Evolutionary conservation across 1,284 basidiomycete species (phyloP).

Genomic region (Sanghuangporus weigelae): DNA sequence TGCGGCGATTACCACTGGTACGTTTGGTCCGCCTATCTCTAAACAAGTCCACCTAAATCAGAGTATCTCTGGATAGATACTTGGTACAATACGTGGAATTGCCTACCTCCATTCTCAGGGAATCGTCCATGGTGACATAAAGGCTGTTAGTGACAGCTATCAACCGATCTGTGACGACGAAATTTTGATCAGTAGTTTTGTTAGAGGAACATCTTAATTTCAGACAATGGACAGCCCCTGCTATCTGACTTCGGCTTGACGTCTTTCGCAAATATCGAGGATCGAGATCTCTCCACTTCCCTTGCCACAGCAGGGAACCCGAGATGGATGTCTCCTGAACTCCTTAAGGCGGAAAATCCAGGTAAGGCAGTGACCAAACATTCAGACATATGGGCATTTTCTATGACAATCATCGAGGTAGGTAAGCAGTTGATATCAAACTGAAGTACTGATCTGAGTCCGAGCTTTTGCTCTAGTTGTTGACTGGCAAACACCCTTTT

Average conservation of each 20-base stretch:
- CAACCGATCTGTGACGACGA: neutral
- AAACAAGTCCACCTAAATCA: neutral
- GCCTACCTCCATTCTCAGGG: conserved; percentile 12
- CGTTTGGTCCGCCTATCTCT: neutral
- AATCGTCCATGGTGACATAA: conserved; percentile 10
- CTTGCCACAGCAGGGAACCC: neutral
- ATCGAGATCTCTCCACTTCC: neutral
- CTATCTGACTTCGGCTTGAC: conserved; percentile 18
- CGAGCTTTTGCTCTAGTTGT: neutral
- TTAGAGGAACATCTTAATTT: conserved; percentile 18
- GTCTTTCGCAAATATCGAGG: neutral
- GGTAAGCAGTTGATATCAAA: neutral
- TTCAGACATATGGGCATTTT: conserved; percentile 17
- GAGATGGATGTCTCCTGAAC: conserved; percentile 11
- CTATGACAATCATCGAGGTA: conserved; percentile 14
- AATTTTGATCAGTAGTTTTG: neutral
- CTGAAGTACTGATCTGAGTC: neutral
- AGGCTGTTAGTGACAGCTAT: neutral
- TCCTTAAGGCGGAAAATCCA: neutral
- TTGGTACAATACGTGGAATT: conserved; percentile 3
- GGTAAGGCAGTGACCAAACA: neutral
- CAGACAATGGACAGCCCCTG: conserved; percentile 13
- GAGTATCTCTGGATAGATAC: neutral
- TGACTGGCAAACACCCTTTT: neutral
- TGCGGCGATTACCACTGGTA: neutral